These are phyloP conservation scores for Aeminium ludgeri DNA, from an alignment of 495 filamentous ascomycete genomes.

Conservation along the genomic window DNA sequence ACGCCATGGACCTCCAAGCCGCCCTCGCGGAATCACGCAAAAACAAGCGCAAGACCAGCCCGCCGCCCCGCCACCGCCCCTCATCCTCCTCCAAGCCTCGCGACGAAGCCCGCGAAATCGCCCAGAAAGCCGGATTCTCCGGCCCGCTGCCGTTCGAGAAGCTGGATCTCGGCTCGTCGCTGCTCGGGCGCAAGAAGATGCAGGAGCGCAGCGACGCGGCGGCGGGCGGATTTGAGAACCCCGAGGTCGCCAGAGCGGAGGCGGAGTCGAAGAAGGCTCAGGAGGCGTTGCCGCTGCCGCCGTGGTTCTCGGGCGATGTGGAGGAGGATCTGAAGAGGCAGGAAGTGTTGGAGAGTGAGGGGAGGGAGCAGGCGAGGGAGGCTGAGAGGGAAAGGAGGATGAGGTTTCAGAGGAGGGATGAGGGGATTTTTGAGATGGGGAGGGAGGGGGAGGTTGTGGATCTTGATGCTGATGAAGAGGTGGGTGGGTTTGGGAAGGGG, in stretches of 20 bases:
- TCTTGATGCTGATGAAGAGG: slow-evolving; percentile 22
- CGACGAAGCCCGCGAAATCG: neutral
- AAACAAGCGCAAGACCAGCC: slow-evolving; percentile 22
- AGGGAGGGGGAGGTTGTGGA: slow-evolving; percentile 18
- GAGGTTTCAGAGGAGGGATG: slow-evolving; percentile 21
- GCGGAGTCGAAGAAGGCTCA: slow-evolving; percentile 31
- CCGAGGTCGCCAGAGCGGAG: slow-evolving; percentile 18
- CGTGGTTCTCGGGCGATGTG: slow-evolving; percentile 56
- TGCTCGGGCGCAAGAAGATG: slow-evolving; percentile 36
- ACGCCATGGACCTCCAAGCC: slow-evolving; percentile 45
- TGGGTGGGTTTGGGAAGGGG: slow-evolving; percentile 14
- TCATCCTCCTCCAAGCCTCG: neutral
- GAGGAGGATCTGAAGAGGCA: slow-evolving; percentile 23
- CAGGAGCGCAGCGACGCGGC: slow-evolving; percentile 31
- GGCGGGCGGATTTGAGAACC: slow-evolving; percentile 54
- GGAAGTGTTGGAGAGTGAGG: slow-evolving; percentile 19
- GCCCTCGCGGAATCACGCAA: slow-evolving; percentile 35
- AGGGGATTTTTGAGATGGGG: slow-evolving; percentile 27
- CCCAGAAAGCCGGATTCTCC: slow-evolving; percentile 41
- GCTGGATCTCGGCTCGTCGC: slow-evolving; percentile 47
- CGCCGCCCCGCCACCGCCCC: slow-evolving; percentile 10
- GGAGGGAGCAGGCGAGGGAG: slow-evolving; percentile 16
- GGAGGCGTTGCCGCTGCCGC: slow-evolving; percentile 57
- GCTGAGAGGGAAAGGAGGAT: slow-evolving; percentile 20
- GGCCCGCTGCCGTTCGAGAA: slow-evolving; percentile 85